Evolutionary conservation across 2,329 filamentous ascomycete species (phyloP), one percentile per base, ranked within the genome.

Genomic region (Dothideomycetes sp.): DNA sequence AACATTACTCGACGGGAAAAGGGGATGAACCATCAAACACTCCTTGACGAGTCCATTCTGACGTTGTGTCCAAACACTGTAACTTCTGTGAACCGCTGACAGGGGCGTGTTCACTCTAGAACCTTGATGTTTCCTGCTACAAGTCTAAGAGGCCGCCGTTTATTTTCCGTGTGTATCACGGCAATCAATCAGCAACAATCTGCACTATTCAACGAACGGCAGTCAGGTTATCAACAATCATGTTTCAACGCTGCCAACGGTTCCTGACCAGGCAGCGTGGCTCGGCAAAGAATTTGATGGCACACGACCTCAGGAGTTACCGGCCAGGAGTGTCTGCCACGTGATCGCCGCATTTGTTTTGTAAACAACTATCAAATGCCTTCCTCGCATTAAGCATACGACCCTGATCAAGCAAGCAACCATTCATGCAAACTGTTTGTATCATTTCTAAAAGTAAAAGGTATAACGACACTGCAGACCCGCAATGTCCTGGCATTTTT

Each of bases 401-500:
- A 11, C 16, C 5, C n/a, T n/a, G 9, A 16, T 19, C 34, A 8
- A 30, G 10, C 10, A 8, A 13, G 29, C 17, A 29, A 22, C 17
- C 25, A 37, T 40, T 27, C 33, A 23, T 40, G 37, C 29, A 33
- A 40, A 19, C 33, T n/a, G n/a, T 29, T 40, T 40, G 37, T 40
- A 40, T 40, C 37, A 40, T 40, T 40, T 40, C 37, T 40, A 40
- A 40, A 28, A 39, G 24, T n/a, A 25, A 32, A 40, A 40, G 37
- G 28, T 40, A 32, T 33, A 40, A 40, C 30, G 29, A 33, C 29
- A 33, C 20, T 33, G 37, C 27, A 39, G 35, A 24, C 35, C 19
- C 8, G 37, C 37, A 40, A 29, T 18, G 37, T 17, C 19, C 16
- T 32, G 28, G 29, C 29, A 40, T 40, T 32, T 33, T 40, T 9